Base-by-base conservation (phyloP, 108 stramenopile species). In the Thalassiosira profunda region DNA sequence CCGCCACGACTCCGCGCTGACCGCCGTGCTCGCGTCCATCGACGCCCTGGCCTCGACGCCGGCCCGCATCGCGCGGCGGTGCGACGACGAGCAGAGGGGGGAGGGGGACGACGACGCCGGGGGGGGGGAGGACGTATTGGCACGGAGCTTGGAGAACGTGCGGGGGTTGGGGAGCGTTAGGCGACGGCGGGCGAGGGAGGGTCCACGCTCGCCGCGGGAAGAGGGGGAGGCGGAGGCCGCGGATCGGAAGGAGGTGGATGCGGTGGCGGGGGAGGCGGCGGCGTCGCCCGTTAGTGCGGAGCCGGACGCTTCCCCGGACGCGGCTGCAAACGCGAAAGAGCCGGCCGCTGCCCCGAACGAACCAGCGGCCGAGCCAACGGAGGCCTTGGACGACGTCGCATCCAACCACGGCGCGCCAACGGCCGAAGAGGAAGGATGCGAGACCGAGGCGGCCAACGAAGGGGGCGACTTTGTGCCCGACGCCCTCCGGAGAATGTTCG, bases 401-500 rank as follows among this genome's bases (percentile, higher is more conserved):
- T n/a, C 26, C 49, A 15, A 18, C 20, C 18, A 0, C 49, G 6
- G 51, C 17, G 15, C n/a, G n/a, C 29, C 29, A 52, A 52, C 18
- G 2, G 8, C 7, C 5, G 18, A 31, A 7, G 33, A n/a, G 5
- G 51, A 31, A 31, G 33, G 0, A 15, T 31, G 30, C 1, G 25
- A 52, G 6, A 14, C 18, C 25, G 2, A 8, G 15, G 51, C 6
- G 25, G 10, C 29, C 34, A 31, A 52, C 29, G 28, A 52, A 1
- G 29, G n/a, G n/a, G n/a, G n/a, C n/a, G n/a, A n/a, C n/a, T n/a
- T n/a, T n/a, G n/a, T 52, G 8, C 51, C 51, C 51, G 51, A 52
- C 33, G 29, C 28, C 26, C 29, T 52, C 33, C 51, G 17, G 18
- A 31, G 33, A 52, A 52, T 31, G 51, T 52, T 52, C 33, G 51